Evolutionary conservation across 2,329 filamentous ascomycete genomes (phyloP).

Genomic region (Diaporthe velutina): DNA sequence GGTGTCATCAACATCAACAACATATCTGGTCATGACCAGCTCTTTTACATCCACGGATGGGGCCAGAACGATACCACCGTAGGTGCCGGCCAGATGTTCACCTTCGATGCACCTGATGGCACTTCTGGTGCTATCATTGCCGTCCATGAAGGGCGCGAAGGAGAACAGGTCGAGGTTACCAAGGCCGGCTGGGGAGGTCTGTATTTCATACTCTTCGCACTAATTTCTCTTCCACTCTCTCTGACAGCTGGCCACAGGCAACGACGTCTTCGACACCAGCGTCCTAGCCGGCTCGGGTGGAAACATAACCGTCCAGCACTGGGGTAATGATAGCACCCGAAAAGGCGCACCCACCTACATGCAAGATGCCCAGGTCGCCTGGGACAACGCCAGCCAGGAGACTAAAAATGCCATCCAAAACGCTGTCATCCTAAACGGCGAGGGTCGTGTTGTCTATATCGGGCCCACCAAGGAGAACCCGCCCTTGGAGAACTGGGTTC

Average conservation of each 20-base stretch:
- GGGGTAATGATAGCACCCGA: slow-evolving; percentile 9
- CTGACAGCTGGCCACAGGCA: background rate
- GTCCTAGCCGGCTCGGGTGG: slow-evolving; percentile 14
- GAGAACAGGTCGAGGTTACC: slow-evolving; percentile 3
- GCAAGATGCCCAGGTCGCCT: slow-evolving; percentile 15
- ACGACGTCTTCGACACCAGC: slow-evolving; percentile 11
- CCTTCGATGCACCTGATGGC: background rate
- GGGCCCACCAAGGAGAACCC: slow-evolving; percentile 51
- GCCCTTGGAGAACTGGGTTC: slow-evolving; percentile 52
- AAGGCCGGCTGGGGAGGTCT: slow-evolving; percentile 7
- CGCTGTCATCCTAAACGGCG: slow-evolving; percentile 47
- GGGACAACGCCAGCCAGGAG: slow-evolving; percentile 43
- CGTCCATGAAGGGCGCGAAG: slow-evolving; percentile 1
- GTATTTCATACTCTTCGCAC: background rate
- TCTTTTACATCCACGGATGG: slow-evolving; percentile 21
- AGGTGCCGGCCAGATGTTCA: slow-evolving; percentile 13
- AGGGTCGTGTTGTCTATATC: slow-evolving; percentile 50
- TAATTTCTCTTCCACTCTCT: background rate
- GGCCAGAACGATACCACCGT: background rate
- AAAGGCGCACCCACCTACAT: slow-evolving; percentile 8
- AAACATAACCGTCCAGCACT: slow-evolving; percentile 14
- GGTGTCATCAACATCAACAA: slow-evolving; percentile 15
- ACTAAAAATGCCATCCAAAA: slow-evolving; percentile 49
- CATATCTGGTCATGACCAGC: slow-evolving; percentile 1
- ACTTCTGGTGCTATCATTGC: slow-evolving; percentile 5